Evolutionary conservation across 805 yeast genomes (phyloP), one percentile per base, ranked within the genome.

Genomic region (Kodamaea laetipori): DNA sequence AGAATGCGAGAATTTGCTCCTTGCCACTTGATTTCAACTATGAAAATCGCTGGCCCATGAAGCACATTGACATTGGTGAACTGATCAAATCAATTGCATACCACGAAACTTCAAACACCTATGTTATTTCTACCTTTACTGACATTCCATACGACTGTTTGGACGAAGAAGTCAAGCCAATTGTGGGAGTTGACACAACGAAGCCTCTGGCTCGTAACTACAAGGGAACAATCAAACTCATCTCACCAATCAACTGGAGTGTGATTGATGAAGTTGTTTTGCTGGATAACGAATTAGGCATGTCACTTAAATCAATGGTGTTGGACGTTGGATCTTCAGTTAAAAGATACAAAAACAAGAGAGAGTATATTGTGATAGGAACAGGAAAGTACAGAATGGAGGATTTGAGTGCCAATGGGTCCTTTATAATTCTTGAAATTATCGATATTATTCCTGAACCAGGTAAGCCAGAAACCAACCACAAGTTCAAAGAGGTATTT

Each of bases 361-460:
- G 81, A 48, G 94, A 86, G 55, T 78, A 80, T 39, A 64, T 94
- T 6, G 81, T 88, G 1, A 70, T 84, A n/a, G 98, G 97, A 1
- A 78, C 90, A 2, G 85, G 94, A 0, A 71, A 75, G 43, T 76
- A 81, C 41, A 74, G 92, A 45, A 80, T 82, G 46, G 99, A 92
- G 58, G 96, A 90, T 64, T 66, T 84, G 46, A 77, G 87, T 3
- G 78, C 95, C 0, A 79, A 81, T 54, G 99, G 99, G 0, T 71
- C 82, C 1, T 85, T 88, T 63, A 79, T 80, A 45, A 67, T 90
- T 1, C 82, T 69, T 55, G 96, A 90, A 50, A 73, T 86, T 23
- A 82, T 85, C 43, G 90, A 83, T 46, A 84, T 90, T 60, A 88
- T 87, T 50, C 96, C 97, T 0, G 96, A 89, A 56, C 92, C 92